Evolutionary conservation across 352 stramenopile genomes (phyloP).

Genomic region (Thalassiosira livingstoniorum): DNA sequence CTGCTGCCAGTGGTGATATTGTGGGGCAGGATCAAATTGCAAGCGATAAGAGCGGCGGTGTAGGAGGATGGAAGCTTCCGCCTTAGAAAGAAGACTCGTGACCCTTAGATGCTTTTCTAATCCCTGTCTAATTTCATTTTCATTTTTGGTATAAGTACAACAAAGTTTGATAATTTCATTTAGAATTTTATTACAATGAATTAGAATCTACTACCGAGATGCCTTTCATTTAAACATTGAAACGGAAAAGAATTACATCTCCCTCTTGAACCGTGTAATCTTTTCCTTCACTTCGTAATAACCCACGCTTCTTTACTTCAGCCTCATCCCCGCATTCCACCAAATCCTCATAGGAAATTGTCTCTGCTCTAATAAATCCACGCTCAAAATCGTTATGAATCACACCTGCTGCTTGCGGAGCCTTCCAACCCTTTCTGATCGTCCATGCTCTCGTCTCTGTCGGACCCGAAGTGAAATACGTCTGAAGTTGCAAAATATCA

Average conservation of each 20-base stretch:
- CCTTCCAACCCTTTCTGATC: conserved; percentile 95
- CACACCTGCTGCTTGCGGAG: conserved; percentile 97
- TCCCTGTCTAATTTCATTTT: no score
- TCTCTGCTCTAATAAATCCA: conserved; percentile 95
- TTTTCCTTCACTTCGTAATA: conserved; percentile 91
- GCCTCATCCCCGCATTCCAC: conserved; percentile 88
- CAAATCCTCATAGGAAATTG: conserved; percentile 90
- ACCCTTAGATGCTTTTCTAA: no score
- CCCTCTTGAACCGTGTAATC: conserved; percentile 91
- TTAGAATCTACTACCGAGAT: no score
- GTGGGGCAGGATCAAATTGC: conserved; percentile 25
- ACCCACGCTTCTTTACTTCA: conserved; percentile 90
- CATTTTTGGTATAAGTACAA: no score
- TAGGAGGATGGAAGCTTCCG: conserved; percentile 63
- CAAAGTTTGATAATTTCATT: no score
- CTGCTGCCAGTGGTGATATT: neutral
- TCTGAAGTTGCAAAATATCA: conserved; percentile 94
- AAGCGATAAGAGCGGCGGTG: conserved; percentile 60
- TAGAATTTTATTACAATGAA: no score
- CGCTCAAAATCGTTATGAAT: conserved; percentile 99
- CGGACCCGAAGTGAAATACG: conserved; percentile 98
- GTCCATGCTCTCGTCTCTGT: conserved; percentile 99
- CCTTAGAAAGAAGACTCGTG: no score
- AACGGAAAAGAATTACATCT: conserved; percentile 70
- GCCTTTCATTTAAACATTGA: neutral